These are phyloP conservation scores for Benincasa hispida DNA, from an alignment of 306 rosid genomes.

Conservation along the genomic window DNA sequence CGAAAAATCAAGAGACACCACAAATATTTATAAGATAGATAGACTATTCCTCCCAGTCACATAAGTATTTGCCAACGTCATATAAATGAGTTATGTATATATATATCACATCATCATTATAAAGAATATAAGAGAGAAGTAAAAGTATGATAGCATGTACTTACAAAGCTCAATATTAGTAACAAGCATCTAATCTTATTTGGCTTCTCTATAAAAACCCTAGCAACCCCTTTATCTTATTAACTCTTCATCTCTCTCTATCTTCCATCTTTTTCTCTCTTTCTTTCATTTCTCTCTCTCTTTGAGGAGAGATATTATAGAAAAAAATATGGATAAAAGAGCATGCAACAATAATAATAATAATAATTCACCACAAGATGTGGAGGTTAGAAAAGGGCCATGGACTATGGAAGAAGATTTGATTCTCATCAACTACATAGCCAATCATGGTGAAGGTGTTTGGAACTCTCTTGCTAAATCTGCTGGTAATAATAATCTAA, in stretches of 20 bases:
- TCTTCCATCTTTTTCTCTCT: background rate
- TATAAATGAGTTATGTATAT: background rate
- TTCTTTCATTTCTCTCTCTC: slow-evolving; percentile 3
- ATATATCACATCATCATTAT: background rate
- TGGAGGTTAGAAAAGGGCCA: slow-evolving; percentile 95
- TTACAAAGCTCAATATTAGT: background rate
- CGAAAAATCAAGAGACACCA: too few relatives aligned
- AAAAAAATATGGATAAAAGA: slow-evolving; percentile 40
- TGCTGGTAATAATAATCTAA: slow-evolving; percentile 41
- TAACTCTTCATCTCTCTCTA: background rate
- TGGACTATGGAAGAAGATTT: slow-evolving; percentile 98
- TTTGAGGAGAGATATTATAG: background rate
- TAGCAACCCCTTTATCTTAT: background rate
- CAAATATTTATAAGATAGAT: too few relatives aligned
- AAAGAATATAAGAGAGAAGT: background rate
- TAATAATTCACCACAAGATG: slow-evolving; percentile 34
- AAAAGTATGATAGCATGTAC: background rate
- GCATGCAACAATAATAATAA: slow-evolving; percentile 22
- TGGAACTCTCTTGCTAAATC: slow-evolving; percentile 93
- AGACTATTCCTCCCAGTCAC: too few relatives aligned
- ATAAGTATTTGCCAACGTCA: too few relatives aligned
- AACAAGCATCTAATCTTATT: background rate
- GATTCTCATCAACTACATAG: slow-evolving; percentile 82
- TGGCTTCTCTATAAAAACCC: slow-evolving; percentile 2
- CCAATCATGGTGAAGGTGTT: slow-evolving; percentile 97